Evolutionary conservation across 2,329 filamentous ascomycete species (phyloP), one percentile per base, ranked within the genome.

Genomic region (Xylaria sp.): DNA sequence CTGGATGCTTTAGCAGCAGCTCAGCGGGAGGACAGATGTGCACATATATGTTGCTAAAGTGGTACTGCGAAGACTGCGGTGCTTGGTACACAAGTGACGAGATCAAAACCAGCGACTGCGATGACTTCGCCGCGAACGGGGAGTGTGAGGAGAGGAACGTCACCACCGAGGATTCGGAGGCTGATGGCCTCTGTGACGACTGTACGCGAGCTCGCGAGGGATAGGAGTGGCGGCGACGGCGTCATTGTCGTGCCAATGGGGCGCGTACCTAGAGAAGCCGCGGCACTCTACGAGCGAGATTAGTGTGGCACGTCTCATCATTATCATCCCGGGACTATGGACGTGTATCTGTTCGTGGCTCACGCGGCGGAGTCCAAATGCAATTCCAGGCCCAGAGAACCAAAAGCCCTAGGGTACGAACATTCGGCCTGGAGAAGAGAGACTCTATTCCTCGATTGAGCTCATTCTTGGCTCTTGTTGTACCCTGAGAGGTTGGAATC

Each of bases 41-140:
- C 58, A 70, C 70, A 39, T 78, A 77, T 54, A 74, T 78, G 75
- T 59, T 76, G 41, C 68, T 77, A 6, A 77, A 76, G 69, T 78
- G 76, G 76, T 78, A 77, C 70, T 78, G 76, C 61, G 75, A 77
- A 54, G 74, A 75, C 51, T 78, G 76, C 44, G 76, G 76, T 65
- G 76, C 76, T 66, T 78, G 76, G 76, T 78, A 78, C 67, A 78
- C 76, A 7, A 78, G 76, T 63, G 76, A 78, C 70, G 75, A 75
- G 68, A 76, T 78, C 69, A 77, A 76, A 65, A 63, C 74, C 10
- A 65, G 68, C 60, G 75, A 78, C 55, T 78, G 76, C 62, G 72
- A 74, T 32, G 65, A 54, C n/a, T 77, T 74, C 55, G 54, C 66
- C 39, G 61, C 60, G 23, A 75, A 48, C 7, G 76, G 76, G 48